Evolutionary conservation across 108 stramenopile genomes (phyloP), one percentile per base, ranked within the genome.

Genomic region (Conticribra weissflogii): DNA sequence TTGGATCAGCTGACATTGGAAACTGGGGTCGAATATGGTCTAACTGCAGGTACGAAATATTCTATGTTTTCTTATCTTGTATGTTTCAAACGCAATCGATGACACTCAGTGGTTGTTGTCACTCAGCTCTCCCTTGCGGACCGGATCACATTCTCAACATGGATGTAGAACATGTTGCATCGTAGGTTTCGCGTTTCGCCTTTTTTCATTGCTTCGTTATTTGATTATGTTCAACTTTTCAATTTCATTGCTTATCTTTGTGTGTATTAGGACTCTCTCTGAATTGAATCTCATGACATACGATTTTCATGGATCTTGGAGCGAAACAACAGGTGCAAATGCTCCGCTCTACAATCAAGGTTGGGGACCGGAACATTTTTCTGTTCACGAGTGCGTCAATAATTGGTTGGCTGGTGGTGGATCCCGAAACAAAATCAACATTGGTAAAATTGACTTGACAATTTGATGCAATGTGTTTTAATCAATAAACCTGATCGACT

Each of bases 221-320:
- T n/a, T n/a, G n/a, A n/a, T n/a, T n/a, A n/a, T n/a, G n/a, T n/a
- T n/a, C n/a, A n/a, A n/a, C n/a, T n/a, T n/a, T n/a, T n/a, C n/a
- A n/a, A n/a, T n/a, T n/a, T n/a, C n/a, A n/a, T n/a, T n/a, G n/a
- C n/a, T n/a, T n/a, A n/a, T n/a, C n/a, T n/a, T n/a, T n/a, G n/a
- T n/a, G n/a, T n/a, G n/a, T n/a, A n/a, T 41, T 12, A 59, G 25
- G 12, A 61, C 50, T 17, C 28, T 79, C 16, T 54, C 51, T 8
- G 72, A 79, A 30, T 62, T 79, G 25, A 72, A 66, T 55, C 27
- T 78, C 31, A 78, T 78, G 76, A 72, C 71, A 12, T 78, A 79
- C 29, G 78, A 79, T 64, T 73, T 79, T 30, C 54, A 67, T 24
- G 78, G 78, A 17, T 55, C 78, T 7, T 79, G 64, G 34, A 36